Evolutionary conservation across 495 filamentous ascomycete genomes (phyloP).

Genomic region (Penicillium bovifimosum): DNA sequence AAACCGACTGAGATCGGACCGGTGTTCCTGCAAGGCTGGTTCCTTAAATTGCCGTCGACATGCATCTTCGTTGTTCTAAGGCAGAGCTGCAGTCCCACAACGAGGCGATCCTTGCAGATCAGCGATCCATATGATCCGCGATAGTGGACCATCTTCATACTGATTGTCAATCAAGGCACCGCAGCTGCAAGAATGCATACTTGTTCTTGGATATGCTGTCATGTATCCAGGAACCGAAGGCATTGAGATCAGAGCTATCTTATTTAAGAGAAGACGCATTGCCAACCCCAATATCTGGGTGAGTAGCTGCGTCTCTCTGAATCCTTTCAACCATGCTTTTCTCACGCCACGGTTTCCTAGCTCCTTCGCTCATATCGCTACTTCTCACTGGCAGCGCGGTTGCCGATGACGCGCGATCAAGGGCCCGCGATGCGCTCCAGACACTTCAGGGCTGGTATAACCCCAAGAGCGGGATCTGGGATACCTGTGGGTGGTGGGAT

Average conservation of each 20-base stretch:
- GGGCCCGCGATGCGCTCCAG: slow-evolving; percentile 42
- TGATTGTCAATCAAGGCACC: slow-evolving; percentile 18
- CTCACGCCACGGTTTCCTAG: slow-evolving; percentile 4
- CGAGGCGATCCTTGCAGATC: slow-evolving; percentile 21
- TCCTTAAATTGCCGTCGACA: slow-evolving; percentile 5
- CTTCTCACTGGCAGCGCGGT: slow-evolving; percentile 3
- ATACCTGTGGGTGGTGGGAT: slow-evolving; percentile 72
- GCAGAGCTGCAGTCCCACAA: slow-evolving; percentile 6
- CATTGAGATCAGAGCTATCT: slow-evolving; percentile 2
- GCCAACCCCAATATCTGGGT: not conserved
- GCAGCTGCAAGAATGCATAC: slow-evolving; percentile 14
- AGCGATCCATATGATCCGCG: slow-evolving; percentile 7
- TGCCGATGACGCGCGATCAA: slow-evolving; percentile 19
- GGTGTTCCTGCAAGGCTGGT: slow-evolving; percentile 8
- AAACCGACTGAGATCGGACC: slow-evolving; percentile 12
- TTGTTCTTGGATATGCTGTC: slow-evolving; percentile 7
- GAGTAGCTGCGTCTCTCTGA: not conserved
- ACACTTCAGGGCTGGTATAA: slow-evolving; percentile 63
- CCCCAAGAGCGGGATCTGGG: slow-evolving; percentile 54
- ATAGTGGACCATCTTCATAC: slow-evolving; percentile 7
- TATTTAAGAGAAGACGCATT: slow-evolving; percentile 11
- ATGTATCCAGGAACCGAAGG: slow-evolving; percentile 9
- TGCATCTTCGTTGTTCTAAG: not conserved
- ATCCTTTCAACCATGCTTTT: slow-evolving; percentile 12
- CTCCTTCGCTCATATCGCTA: slow-evolving; percentile 4